A percentile compares a stretch with the other conserved stretches of the same genome.
These are phyloP conservation scores for Alternaria metachromatica DNA, from an alignment of 2,329 filamentous ascomycete genomes.

Conservation along the genomic window DNA sequence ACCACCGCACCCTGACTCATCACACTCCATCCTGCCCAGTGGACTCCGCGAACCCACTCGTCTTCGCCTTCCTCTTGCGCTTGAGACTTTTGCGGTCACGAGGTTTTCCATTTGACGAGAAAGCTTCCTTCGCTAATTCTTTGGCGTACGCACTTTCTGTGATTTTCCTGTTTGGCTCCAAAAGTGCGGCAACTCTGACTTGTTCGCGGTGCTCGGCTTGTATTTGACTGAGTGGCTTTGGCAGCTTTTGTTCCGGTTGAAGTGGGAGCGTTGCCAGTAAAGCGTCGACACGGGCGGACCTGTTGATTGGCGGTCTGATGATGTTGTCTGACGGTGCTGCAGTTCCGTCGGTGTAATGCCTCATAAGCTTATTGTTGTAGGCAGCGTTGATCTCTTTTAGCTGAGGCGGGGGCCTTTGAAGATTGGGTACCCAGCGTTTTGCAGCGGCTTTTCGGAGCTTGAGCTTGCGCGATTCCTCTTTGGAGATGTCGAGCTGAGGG, in stretches of 20 bases:
- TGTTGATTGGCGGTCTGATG: constrained; percentile 24
- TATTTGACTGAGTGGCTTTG: neutral
- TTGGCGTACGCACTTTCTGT: constrained; percentile 15
- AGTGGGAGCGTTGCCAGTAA: constrained; percentile 23
- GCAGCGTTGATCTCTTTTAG: constrained; percentile 23
- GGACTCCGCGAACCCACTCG: constrained; percentile 14
- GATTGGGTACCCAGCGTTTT: constrained; percentile 24
- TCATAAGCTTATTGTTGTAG: constrained; percentile 32
- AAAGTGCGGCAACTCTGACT: neutral
- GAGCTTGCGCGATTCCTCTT: constrained; percentile 14
- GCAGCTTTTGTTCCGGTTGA: neutral
- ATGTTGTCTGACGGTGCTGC: constrained; percentile 1
- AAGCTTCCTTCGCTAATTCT: constrained; percentile 25
- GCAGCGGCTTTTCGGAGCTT: constrained; percentile 23
- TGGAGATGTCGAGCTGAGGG: constrained; percentile 7
- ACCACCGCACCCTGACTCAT: neutral
- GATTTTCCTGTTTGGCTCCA: constrained; percentile 20
- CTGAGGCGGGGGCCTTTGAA: constrained; percentile 19
- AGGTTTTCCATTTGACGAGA: constrained; percentile 12
- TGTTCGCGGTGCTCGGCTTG: neutral
- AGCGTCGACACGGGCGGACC: constrained; percentile 21
- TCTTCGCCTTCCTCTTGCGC: constrained; percentile 24
- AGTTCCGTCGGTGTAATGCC: constrained; percentile 25
- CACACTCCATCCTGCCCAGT: neutral
- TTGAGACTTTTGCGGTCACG: constrained; percentile 7